Evolutionary conservation across 805 yeast species (phyloP).

Genomic region (Lachancea thermotolerans): DNA sequence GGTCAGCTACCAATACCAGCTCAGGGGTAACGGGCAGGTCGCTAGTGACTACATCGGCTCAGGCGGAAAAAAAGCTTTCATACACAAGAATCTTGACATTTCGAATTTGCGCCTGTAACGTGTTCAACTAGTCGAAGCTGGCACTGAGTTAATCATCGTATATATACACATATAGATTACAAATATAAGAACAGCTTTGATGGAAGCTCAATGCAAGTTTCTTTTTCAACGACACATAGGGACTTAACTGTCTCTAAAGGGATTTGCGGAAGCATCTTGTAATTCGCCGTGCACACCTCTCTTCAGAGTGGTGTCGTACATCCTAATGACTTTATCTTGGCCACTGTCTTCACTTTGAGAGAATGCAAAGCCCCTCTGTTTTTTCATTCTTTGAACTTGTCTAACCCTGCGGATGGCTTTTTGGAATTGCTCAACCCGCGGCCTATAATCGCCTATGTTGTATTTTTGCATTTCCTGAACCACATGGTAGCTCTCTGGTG

Average conservation of each 20-base stretch:
- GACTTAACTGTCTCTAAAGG: constrained; percentile 19
- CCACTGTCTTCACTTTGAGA: constrained; percentile 89
- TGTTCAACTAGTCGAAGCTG: background rate
- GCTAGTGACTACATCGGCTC: constrained; percentile 90
- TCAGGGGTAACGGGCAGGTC: constrained; percentile 88
- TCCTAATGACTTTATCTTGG: constrained; percentile 83
- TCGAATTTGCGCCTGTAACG: constrained; percentile 25
- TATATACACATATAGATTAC: too few species aligned
- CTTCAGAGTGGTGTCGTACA: constrained; percentile 88
- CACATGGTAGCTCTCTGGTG: constrained; percentile 87
- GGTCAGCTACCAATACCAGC: constrained; percentile 89
- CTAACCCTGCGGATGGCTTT: constrained; percentile 95
- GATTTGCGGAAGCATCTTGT: constrained; percentile 36
- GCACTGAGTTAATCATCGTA: too few species aligned
- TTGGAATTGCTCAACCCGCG: constrained; percentile 95
- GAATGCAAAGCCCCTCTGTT: constrained; percentile 97
- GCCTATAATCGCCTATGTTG: constrained; percentile 87
- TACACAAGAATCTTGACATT: constrained; percentile 57
- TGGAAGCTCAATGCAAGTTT: background rate
- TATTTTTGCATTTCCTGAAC: constrained; percentile 96
- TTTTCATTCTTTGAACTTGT: constrained; percentile 96
- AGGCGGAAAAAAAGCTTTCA: constrained; percentile 75
- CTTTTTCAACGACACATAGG: too few species aligned
- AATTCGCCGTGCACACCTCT: constrained; percentile 68
- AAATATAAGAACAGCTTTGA: background rate